Conservation (phyloP, 148 eudicot genomes). For the Spergularia marina region DNA sequence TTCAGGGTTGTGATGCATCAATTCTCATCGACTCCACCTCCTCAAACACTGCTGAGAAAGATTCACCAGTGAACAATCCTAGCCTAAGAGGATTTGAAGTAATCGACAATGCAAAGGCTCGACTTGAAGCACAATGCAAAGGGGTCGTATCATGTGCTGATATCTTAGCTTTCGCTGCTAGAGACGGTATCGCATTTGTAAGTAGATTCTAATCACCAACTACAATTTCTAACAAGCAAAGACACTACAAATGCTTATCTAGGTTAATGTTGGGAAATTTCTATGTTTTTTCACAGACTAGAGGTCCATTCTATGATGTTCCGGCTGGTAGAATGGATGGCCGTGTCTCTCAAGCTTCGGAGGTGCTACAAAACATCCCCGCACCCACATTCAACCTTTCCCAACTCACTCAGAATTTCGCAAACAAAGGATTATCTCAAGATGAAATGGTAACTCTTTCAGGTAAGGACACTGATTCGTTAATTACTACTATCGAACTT, state of each 20-base stretch:
- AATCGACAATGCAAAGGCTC: conserved; percentile 68
- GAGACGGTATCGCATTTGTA: conserved; percentile 28
- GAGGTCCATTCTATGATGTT: conserved; percentile 23
- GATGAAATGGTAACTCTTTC: conserved; percentile 35
- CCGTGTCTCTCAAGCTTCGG: conserved; percentile 25
- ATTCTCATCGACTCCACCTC: conserved; percentile 71
- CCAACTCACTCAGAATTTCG: conserved; percentile 29
- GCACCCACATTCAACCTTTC: conserved; percentile 11
- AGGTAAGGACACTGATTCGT: conserved; percentile 12
- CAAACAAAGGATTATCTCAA: conserved; percentile 22
- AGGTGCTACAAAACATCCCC: conserved; percentile 24
- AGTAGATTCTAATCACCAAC: neutral
- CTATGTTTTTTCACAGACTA: conserved; percentile 14
- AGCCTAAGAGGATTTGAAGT: conserved; percentile 77
- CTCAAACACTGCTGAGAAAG: conserved; percentile 70
- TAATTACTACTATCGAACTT: neutral
- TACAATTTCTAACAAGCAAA: neutral
- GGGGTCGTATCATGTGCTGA: conserved; percentile 45
- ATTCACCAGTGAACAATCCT: conserved; percentile 55
- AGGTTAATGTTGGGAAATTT: neutral
- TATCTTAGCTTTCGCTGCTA: conserved; percentile 31
- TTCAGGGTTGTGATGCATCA: conserved; percentile 81
- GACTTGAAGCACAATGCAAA: conserved; percentile 48
- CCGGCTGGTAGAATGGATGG: conserved; percentile 30
- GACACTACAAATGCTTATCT: no score